Evolutionary conservation across 139 green algal species (phyloP), one percentile per base, ranked within the genome.

Genomic region (Cymbomonas tetramitiformis): DNA sequence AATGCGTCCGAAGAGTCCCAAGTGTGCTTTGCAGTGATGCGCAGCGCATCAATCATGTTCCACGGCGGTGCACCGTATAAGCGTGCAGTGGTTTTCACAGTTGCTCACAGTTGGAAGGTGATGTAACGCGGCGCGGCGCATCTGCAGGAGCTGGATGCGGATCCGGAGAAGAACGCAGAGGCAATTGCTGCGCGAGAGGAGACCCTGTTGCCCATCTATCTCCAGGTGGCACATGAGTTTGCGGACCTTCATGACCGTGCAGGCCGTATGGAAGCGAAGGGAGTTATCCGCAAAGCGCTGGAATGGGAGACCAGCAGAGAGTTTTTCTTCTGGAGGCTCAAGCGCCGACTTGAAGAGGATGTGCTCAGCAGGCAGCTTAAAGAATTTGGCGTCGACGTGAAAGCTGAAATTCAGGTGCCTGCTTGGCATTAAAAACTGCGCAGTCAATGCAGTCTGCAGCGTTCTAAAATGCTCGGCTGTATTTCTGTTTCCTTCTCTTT

Each of bases 201-300:
- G 23, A 44, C 61, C 40, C 75, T 96, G 76, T 59, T 93, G 75
- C 86, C 83, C 15, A 44, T 61, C 51, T 96, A 97, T 67, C 73
- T 74, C 40, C 78, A 88, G 63, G 62, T 61, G 9, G 71, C 73
- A 0, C 31, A 67, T 30, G 46, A 47, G 4, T 99, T 97, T 78
- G 92, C 92, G 1, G 86, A 93, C 68, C 89, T 97, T 82, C 92
- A 99, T 67, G 91, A 98, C 79, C 94, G 82, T 12, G 85, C 87
- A 1, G 64, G 77, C 29, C 79, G 92, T 64, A 96, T 98, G 90
- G 56, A 79, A 31, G 82, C 83, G 55, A 95, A 83, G 74, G 86
- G 87, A 30, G 84, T 93, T 33, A 70, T 98, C 25, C 56, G 61
- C 4, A 77, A 72, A 50, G 76, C 95, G 1, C 85, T 98, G 36